Percentiles rank a stretch among this genome's conserved stretches.
Evolutionary conservation across 1,284 basidiomycete genomes (phyloP).

Genomic region (Moesziomyces aphidis): DNA sequence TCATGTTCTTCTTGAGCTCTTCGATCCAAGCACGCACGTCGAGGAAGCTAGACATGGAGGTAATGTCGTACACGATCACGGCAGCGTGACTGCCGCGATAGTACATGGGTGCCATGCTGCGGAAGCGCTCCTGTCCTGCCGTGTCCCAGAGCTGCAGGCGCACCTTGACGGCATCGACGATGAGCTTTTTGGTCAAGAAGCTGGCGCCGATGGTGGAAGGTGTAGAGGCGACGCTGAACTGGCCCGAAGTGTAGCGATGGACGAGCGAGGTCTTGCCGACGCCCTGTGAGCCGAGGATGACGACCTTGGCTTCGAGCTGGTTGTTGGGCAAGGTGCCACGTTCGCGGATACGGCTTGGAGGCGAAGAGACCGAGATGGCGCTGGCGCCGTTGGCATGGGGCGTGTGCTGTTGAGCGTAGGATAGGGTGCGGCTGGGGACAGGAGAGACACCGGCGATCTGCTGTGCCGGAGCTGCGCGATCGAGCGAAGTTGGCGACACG

Average conservation of each 20-base stretch:
- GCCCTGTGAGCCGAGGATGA: conserved; percentile 94
- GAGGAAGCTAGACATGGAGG: conserved; percentile 86
- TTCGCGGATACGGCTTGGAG: conserved; percentile 20
- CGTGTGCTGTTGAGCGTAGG: conserved; percentile 16
- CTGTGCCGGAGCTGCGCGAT: conserved; percentile 3
- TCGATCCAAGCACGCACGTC: conserved; percentile 94
- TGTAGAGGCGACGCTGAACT: conserved; percentile 49
- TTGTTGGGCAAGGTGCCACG: conserved; percentile 32
- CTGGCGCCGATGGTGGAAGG: conserved; percentile 90
- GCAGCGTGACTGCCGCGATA: conserved; percentile 98
- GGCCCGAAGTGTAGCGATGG: conserved; percentile 88
- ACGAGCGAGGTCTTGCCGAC: conserved; percentile 96
- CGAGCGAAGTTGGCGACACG: conserved; percentile 18
- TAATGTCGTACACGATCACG: conserved; percentile 96
- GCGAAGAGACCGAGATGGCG: conserved; percentile 11
- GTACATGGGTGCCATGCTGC: conserved; percentile 98
- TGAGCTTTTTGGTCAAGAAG: conserved; percentile 93
- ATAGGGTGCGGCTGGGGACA: conserved; percentile 16
- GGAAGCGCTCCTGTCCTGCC: conserved; percentile 92
- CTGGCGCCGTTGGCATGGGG: conserved; percentile 9
- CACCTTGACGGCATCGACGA: conserved; percentile 86
- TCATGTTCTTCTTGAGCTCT: conserved; percentile 82
- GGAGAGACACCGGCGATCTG: conserved; percentile 17
- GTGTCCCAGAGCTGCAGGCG: conserved; percentile 88
- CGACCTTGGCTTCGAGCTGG: conserved; percentile 89